Evolutionary conservation across 2,329 filamentous ascomycete genomes (phyloP), one percentile per base, ranked within the genome.

Genomic region (Trichocomaceae sp.): DNA sequence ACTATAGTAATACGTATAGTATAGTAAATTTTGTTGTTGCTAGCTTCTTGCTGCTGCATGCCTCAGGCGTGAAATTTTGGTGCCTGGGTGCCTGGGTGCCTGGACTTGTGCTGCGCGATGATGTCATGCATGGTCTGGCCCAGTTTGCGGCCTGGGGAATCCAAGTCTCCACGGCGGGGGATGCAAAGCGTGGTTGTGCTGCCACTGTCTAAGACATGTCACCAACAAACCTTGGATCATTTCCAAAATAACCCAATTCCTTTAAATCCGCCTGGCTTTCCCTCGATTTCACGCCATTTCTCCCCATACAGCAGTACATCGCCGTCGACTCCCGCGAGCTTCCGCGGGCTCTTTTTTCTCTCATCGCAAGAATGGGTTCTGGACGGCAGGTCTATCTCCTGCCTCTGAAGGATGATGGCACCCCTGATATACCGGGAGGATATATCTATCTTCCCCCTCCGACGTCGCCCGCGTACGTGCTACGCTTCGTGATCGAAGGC

Each of bases 371-470:
- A 52, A 66, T 67, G 65, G 41, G 47, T 50, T 47, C 58, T 46
- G 49, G 60, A 51, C 60, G 57, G 33, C 67, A 89, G 72, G 84
- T 96, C 60, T 95, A 96, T 75, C 77, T 95, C 66, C 81, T 99
- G 60, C 88, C 88, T 61, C 82, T 99, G 72, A 93, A 90, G 69
- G 92, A 99, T 74, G 83, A 92, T 74, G 93, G 95, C 64, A 90
- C 90, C 62, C 93, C 95, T 35, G 85, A 95, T 70, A 84, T 99
- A 48, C 81, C 88, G 23, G 88, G 90, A 65, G 85, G 88, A 63
- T 99, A 96, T 77, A 88, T 97, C 65, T 96, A 96, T 71, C 79
- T 99, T 44, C 87, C 90, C 0, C 85, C 93, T 17, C 85, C 87
- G 17, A 81, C 79, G 41, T 80, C 86, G n/a, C 87, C 79, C 13